phyloP scores from a whole-genome alignment of 768 basidiomycete genomes.

The Auricularia heimuer region DNA sequence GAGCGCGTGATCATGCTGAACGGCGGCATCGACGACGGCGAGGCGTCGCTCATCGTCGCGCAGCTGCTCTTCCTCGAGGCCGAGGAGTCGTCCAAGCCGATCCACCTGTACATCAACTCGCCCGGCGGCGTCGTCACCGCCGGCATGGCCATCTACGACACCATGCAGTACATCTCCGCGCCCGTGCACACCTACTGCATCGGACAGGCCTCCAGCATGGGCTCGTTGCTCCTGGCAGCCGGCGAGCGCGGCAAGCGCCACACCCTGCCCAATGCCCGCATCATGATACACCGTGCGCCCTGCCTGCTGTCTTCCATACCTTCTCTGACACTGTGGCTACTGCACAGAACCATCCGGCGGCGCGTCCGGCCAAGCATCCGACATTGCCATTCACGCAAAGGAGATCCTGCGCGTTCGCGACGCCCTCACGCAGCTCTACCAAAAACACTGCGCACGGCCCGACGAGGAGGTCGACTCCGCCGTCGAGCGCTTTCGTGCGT shows the following conservation, averaged over 20 bases:
- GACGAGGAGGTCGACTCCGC: slow-evolving; percentile 58
- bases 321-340: slow-evolving; percentile 1
- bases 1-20: slow-evolving; percentile 95
- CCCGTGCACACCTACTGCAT: slow-evolving; percentile 96
- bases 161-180: slow-evolving; percentile 78
- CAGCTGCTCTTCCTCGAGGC: slow-evolving; percentile 94
- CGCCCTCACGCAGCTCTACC: slow-evolving; percentile 79
- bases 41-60: slow-evolving; percentile 80
- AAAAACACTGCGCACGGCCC: slow-evolving; percentile 64
- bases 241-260: slow-evolving; percentile 85
- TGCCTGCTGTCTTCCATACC: neutral
- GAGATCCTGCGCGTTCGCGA: slow-evolving; percentile 88
- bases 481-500: slow-evolving; percentile 68
- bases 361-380: slow-evolving; percentile 88
- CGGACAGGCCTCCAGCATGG: slow-evolving; percentile 95
- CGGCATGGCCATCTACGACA: slow-evolving; percentile 95
- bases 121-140: slow-evolving; percentile 95
- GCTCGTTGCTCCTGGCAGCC: slow-evolving; percentile 82
- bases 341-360: slow-evolving; percentile 86
- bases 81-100: slow-evolving; percentile 87
- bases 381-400: slow-evolving; percentile 95
- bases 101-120: slow-evolving; percentile 94
- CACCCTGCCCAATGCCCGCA: slow-evolving; percentile 84
- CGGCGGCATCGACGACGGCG: slow-evolving; percentile 86
- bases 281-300: slow-evolving; percentile 95